Evolutionary conservation across 768 basidiomycete genomes (phyloP).

Genomic region (Multifurca ochricompacta): DNA sequence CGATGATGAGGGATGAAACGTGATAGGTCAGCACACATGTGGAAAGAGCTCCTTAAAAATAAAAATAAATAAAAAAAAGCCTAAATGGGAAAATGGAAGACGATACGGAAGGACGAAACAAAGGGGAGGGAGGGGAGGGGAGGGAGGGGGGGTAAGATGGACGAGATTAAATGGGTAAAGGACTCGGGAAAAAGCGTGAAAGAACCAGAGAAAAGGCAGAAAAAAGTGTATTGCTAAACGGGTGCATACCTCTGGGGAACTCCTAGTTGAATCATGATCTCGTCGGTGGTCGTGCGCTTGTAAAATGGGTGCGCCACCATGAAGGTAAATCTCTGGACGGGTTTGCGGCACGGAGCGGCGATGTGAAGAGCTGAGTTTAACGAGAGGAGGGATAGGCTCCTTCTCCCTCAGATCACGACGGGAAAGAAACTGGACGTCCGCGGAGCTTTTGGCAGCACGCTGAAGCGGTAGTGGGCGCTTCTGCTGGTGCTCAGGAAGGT

Average conservation of each 20-base stretch:
- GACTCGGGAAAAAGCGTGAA: background rate
- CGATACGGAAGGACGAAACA: background rate
- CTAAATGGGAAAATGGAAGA: too few species aligned
- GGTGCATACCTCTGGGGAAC: constrained; percentile 16
- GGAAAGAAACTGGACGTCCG: constrained; percentile 11
- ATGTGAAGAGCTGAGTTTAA: constrained; percentile 33
- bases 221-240: background rate
- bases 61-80: too few species aligned
- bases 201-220: too few species aligned
- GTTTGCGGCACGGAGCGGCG: constrained; percentile 43
- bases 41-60: too few species aligned
- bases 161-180: background rate
- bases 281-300: constrained; percentile 16
- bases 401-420: constrained; percentile 24
- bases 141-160: background rate
- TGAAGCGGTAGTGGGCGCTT: constrained; percentile 4
- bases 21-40: background rate
- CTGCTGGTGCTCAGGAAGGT: constrained; percentile 8
- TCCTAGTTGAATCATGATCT: constrained; percentile 20
- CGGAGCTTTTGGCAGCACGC: constrained; percentile 20
- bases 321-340: constrained; percentile 46
- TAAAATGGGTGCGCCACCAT: constrained; percentile 24
- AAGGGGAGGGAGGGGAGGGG: background rate
- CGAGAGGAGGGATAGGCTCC: background rate
- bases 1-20: constrained; percentile 2